Conservation (phyloP, 169 alveolate species). For the Plasmodium vinckei region DNA sequence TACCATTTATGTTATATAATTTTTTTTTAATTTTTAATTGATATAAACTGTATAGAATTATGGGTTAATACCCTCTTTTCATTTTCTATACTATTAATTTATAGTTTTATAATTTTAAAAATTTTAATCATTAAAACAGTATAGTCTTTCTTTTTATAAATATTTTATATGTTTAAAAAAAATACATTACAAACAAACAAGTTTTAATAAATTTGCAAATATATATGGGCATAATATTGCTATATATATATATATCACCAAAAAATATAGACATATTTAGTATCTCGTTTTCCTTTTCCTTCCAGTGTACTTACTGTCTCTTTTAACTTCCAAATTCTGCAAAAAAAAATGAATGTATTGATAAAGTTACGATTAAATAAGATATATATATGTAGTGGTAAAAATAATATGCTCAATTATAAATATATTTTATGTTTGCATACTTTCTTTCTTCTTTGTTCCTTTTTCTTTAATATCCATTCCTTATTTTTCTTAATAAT, state of each 20-base stretch:
- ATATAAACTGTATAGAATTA: not conserved
- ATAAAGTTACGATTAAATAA: not conserved
- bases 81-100: no score
- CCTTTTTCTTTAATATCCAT: conserved; percentile 95
- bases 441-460: conserved; percentile 91
- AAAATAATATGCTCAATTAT: no score
- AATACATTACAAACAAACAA: conserved; percentile 3
- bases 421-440: not conserved
- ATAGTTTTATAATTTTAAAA: no score
- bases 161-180: no score
- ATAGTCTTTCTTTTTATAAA: no score
- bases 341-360: conserved; percentile 5
- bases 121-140: no score
- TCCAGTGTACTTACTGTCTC: conserved; percentile 96
- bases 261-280: conserved; percentile 26
- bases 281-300: conserved; percentile 91
- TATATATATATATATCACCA: conserved; percentile 5
- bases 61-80: not conserved
- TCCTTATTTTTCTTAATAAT: conserved; percentile 79
- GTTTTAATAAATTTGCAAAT: not conserved
- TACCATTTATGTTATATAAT: not conserved
- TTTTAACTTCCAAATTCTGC: conserved; percentile 92
- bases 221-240: conserved; percentile 8
- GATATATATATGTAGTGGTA: no score
- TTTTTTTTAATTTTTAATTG: not conserved